Evolutionary conservation across 805 yeast species (phyloP).

Genomic region (Zygotorulaspora sp.): DNA sequence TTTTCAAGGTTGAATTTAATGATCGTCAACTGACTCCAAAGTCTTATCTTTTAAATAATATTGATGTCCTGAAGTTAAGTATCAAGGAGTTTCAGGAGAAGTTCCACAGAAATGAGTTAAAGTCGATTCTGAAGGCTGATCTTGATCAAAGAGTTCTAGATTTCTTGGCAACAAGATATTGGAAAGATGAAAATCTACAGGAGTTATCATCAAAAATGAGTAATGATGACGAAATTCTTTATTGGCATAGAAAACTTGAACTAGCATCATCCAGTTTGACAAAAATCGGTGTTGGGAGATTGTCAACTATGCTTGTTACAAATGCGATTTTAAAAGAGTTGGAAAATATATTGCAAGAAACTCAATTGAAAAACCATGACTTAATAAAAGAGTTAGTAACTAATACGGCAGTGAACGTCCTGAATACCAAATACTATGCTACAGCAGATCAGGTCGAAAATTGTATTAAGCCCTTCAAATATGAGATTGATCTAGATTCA

Average conservation of each 20-base stretch:
- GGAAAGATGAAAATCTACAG: conserved; percentile 59
- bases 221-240: conserved; percentile 51
- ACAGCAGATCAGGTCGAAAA: conserved; percentile 99
- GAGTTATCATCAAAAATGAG: conserved; percentile 52
- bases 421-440: conserved; percentile 73
- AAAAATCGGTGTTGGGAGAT: conserved; percentile 88
- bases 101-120: conserved; percentile 79
- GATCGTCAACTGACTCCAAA: conserved; percentile 93
- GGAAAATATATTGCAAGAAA: conserved; percentile 62
- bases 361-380: conserved; percentile 82
- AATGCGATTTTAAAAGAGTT: conserved; percentile 76
- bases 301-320: conserved; percentile 78
- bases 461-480: conserved; percentile 95
- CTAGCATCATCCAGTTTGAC: conserved; percentile 78
- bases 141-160: conserved; percentile 88
- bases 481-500: conserved; percentile 93
- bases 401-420: conserved; percentile 78
- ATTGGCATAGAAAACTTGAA: conserved; percentile 87
- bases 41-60: conserved; percentile 85
- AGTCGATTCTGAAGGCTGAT: conserved; percentile 71
- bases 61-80: conserved; percentile 79
- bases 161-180: conserved; percentile 80
- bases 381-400: conserved; percentile 73
- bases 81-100: conserved; percentile 81
- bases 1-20: conserved; percentile 93